Evolutionary conservation across 805 yeast genomes (phyloP), one percentile per base, ranked within the genome.

Genomic region (Metschnikowia proteae): DNA sequence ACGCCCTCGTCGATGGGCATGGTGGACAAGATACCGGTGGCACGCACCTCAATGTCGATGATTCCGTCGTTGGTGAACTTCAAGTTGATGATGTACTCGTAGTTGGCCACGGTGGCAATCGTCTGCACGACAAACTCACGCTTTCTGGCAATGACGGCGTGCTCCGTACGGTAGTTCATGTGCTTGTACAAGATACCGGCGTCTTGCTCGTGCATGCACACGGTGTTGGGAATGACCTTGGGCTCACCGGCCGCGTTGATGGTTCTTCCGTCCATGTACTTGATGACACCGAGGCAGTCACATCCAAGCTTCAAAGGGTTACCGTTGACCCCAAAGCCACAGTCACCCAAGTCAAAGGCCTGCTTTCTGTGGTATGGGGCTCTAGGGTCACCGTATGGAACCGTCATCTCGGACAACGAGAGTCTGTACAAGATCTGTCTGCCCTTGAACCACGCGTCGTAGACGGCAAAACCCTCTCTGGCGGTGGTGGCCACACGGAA

Each of bases 331-430:
- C 94, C 94, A 54, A 86, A 86, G 22, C 95, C 94, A 72, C 86
- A 80, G 67, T 87, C 94, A 65, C 94, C 94, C 62, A 86, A 75
- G 67, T 86, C 94, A 58, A 86, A 86, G 31, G 94, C 94, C 73
- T 85, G 91, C 72, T 87, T 86, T 77, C 92, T 80, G 70, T 85
- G 90, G 72, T 76, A 83, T 54, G 94, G 94, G 40, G 83, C 82
- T 68, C 92, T 78, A 61, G 91, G 89, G 65, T 86, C 92, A 65
- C 88, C 91, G 62, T 87, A 86, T 31, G 94, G 94, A 54, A 87
- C 95, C 36, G 92, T 86, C 95, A 87, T 86, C 69, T 86, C 95
- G 47, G 86, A 80, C 57, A 86, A 69, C 2, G 90, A 77, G 41
- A 85, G 66, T 71, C 94, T 77, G 76, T 86, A 86, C 62, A 86